Conservation (phyloP, 2,329 filamentous ascomycete species). For the Epichloe hybrida region DNA sequence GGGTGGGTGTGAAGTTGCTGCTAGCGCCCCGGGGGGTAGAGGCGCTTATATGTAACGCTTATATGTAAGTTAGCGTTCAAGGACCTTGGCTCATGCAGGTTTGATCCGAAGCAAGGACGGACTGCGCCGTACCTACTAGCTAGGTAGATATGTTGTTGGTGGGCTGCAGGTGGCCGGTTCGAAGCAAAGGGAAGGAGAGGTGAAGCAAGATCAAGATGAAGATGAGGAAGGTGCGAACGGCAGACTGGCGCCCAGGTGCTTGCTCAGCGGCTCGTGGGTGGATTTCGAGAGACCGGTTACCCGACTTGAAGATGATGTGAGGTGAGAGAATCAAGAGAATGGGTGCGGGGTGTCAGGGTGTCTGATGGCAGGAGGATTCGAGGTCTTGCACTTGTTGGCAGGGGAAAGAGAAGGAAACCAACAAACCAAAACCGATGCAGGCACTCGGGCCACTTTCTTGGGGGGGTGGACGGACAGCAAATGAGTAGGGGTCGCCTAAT, state of each 20-base stretch:
- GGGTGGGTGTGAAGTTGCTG: not conserved
- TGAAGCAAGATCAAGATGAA: not conserved
- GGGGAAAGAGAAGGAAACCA: too few relatives aligned
- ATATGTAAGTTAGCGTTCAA: too few relatives aligned
- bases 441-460: not conserved
- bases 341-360: not conserved
- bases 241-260: not conserved
- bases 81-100: too few relatives aligned
- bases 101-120: too few relatives aligned
- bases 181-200: not conserved
- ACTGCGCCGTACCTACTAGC: not conserved
- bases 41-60: too few relatives aligned
- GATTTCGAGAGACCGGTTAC: not conserved
- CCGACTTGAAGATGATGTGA: not conserved
- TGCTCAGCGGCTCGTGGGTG: not conserved
- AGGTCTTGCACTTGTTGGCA: not conserved
- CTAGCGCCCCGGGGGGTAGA: not conserved
- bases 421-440: not conserved
- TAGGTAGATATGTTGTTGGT: not conserved
- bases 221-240: not conserved
- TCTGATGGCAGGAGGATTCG: not conserved
- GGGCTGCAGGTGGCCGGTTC: not conserved
- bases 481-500: constrained; percentile 1
- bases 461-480: not conserved
- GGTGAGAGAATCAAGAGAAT: not conserved